Base-by-base conservation (phyloP, 2,329 filamentous ascomycete genomes). In the Fusarium odoratissimum region DNA sequence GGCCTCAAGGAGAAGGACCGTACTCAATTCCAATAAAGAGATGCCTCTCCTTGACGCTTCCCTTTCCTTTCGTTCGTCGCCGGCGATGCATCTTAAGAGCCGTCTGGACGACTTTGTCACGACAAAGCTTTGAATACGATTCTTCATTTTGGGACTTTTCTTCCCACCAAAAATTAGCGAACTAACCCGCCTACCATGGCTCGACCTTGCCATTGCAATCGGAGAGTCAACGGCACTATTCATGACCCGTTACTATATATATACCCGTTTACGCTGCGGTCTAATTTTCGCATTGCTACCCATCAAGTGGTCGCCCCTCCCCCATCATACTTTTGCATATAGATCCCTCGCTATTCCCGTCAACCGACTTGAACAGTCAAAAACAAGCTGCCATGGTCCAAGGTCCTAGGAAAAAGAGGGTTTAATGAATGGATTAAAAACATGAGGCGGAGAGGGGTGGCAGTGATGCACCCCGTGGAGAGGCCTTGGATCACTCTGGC, bases 1-100 rank as follows among this genome's bases (percentile, higher is more conserved):
- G 96, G 96, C 19, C 86, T 98, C 76, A 97, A 95, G 84, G 96
- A 98, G 87, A 97, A 97, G 87, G 89, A 92, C 75, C 82, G 82
- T 74, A 76, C 73, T 60, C 70, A 80, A 65, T 82, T 81, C 75
- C 80, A 81, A 76, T 82, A 82, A 73, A 77, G 67, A 55, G 67
- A 64, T 58, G 51, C 48, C 25, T 62, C 60, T 60, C 56, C 64
- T 64, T 56, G 52, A 59, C 60, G 57, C 58, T 48, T 64, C 60
- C 66, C 59, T 68, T 68, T 45, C 69, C 62, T 62, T 64, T 60
- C 67, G 60, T 38, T 51, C 69, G 76, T 75, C 69, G 73, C 76
- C 67, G 75, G 74, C 74, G 72, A 77, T 76, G 73, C 69, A 64
- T 64, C 52, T 67, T 68, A 35, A 40, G 69, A 76, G 72, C 68